Percentiles rank a stretch among this genome's conserved stretches.
These are phyloP conservation scores for Paramyrothecium sp. DNA, from an alignment of 2,329 filamentous ascomycete species.

Conservation along the genomic window DNA sequence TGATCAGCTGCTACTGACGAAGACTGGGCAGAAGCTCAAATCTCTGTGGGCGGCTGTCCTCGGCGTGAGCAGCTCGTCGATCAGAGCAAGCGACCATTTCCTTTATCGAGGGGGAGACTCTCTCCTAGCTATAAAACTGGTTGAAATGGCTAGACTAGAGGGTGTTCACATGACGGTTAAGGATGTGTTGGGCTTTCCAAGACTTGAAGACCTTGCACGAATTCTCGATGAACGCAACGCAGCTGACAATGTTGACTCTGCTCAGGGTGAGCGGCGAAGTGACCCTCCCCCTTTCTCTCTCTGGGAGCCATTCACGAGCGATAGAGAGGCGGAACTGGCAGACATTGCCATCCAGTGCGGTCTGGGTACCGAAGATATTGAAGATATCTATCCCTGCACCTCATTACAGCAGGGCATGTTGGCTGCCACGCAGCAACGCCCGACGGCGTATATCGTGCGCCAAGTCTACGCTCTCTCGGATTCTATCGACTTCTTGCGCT, in stretches of 20 bases:
- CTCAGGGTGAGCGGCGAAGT: too few species aligned
- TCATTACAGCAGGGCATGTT: constrained; percentile 38
- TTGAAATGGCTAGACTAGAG: too few species aligned
- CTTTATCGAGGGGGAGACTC: too few species aligned
- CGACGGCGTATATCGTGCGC: constrained; percentile 31
- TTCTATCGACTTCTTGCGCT: constrained; percentile 17
- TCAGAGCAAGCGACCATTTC: too few species aligned
- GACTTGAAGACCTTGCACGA: too few species aligned
- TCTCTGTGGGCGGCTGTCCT: constrained; percentile 40
- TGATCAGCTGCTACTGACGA: neutral
- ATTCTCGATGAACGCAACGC: too few species aligned
- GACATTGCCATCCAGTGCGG: constrained; percentile 9
- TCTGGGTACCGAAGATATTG: constrained; percentile 5
- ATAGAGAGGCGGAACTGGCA: constrained; percentile 14
- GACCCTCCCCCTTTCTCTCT: too few species aligned
- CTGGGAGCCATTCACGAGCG: too few species aligned
- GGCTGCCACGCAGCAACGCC: constrained; percentile 24
- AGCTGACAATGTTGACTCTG: too few species aligned
- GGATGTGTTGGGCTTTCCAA: too few species aligned
- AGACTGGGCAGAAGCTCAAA: constrained; percentile 8
- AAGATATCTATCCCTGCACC: constrained; percentile 37
- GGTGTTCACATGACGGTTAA: too few species aligned
- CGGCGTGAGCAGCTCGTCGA: constrained; percentile 19
- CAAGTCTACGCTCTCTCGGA: constrained; percentile 17
- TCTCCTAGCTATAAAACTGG: too few species aligned